Percentiles rank a stretch among this genome's conserved stretches.
phyloP scores from a whole-genome alignment of 208 protist species.

The Angomonas ambiguus region DNA sequence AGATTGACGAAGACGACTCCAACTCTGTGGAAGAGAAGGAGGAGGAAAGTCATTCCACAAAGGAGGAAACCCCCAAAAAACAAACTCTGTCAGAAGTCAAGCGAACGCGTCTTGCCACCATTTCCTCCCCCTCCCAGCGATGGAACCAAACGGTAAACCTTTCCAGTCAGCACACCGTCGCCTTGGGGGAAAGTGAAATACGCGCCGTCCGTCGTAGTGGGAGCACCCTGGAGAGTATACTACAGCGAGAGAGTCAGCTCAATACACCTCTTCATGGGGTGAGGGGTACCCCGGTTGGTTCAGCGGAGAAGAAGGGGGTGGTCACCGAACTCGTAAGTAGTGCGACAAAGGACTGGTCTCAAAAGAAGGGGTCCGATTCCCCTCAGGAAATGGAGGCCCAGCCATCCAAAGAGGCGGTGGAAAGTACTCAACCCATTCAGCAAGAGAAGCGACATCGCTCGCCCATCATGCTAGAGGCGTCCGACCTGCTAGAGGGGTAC shows the following conservation, averaged over 20 bases:
- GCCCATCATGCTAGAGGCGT: background rate
- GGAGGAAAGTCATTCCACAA: too few species aligned
- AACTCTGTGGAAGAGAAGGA: too few species aligned
- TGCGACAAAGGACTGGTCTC: too few species aligned
- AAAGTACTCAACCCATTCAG: background rate
- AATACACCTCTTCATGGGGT: background rate
- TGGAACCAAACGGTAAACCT: background rate
- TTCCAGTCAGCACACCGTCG: background rate
- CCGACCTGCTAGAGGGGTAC: background rate
- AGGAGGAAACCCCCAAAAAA: background rate
- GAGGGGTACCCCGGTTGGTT: too few species aligned
- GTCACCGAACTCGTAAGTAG: too few species aligned
- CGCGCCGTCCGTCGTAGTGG: background rate
- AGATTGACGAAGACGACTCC: conserved; percentile 35
- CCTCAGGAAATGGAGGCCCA: background rate
- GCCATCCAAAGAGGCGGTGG: background rate
- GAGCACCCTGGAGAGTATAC: background rate
- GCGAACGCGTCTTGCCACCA: background rate
- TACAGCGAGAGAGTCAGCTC: background rate
- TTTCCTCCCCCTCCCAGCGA: background rate
- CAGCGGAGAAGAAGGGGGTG: too few species aligned
- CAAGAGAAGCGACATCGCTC: background rate
- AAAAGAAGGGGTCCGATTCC: background rate
- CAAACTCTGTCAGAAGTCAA: background rate
- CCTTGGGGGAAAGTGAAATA: background rate